A percentile compares a stretch with the other conserved stretches of the same genome.
Conservation (phyloP, 2,329 filamentous ascomycete species). For the Aspergillus awamori region DNA sequence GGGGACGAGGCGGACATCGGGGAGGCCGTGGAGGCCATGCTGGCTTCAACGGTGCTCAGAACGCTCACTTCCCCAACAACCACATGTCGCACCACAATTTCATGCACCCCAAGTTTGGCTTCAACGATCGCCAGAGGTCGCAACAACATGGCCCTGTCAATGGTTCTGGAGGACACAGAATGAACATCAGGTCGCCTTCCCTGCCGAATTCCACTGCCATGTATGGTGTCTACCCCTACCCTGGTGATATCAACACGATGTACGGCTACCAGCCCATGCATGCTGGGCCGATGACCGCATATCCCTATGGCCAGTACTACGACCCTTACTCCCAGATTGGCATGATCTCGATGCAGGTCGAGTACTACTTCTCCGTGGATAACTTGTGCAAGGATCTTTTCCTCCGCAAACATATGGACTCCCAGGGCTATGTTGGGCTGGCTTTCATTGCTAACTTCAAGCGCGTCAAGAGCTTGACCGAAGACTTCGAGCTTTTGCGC, state of each 20-base stretch:
- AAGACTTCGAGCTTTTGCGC: constrained; percentile 73
- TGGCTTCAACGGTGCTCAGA: constrained; percentile 38
- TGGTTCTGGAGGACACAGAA: constrained; percentile 52
- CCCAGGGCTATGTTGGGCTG: constrained; percentile 85
- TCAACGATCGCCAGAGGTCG: constrained; percentile 47
- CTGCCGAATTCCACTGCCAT: constrained; percentile 57
- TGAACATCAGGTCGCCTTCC: constrained; percentile 62
- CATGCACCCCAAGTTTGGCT: constrained; percentile 44
- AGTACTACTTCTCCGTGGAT: constrained; percentile 97
- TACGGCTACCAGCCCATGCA: constrained; percentile 61
- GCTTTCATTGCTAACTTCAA: constrained; percentile 82
- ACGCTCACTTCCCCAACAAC: constrained; percentile 43
- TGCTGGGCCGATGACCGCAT: constrained; percentile 57
- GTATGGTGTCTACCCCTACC: constrained; percentile 51
- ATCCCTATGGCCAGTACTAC: constrained; percentile 61
- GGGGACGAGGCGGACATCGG: constrained; percentile 44
- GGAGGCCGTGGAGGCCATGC: constrained; percentile 44
- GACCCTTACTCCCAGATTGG: constrained; percentile 59
- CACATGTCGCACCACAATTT: constrained; percentile 46
- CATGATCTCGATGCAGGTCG: constrained; percentile 66
- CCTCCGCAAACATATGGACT: constrained; percentile 89
- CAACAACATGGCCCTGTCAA: constrained; percentile 41
- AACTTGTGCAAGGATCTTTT: constrained; percentile 94
- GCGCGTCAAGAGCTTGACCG: constrained; percentile 73
- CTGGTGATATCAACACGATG: constrained; percentile 54